A percentile compares a stretch with the other conserved stretches of the same genome.
Evolutionary conservation across 306 rosid genomes (phyloP).

Genomic region (Vigna angularis): DNA sequence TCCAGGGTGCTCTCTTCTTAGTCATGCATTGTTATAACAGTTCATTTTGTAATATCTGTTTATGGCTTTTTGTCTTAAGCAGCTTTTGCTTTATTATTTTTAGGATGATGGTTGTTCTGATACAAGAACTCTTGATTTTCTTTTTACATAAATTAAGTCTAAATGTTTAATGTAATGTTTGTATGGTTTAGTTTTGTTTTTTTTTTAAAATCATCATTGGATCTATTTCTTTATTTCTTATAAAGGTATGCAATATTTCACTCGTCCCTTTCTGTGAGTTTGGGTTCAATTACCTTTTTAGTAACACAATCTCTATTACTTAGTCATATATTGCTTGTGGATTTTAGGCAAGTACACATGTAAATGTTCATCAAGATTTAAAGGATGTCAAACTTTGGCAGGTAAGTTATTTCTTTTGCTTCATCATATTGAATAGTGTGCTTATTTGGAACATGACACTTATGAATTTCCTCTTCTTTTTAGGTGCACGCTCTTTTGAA

Average conservation of each 20-base stretch:
- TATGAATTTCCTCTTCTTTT: constrained; percentile 40
- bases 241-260: constrained; percentile 18
- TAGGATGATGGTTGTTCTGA: background rate
- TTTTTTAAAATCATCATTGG: background rate
- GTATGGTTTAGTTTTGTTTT: background rate
- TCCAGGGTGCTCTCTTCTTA: constrained; percentile 1
- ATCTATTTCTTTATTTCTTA: background rate
- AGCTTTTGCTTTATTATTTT: background rate
- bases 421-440: constrained; percentile 18
- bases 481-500: constrained; percentile 95
- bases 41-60: constrained; percentile 5
- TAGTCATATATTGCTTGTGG: constrained; percentile 39
- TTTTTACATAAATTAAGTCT: constrained; percentile 5
- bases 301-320: constrained; percentile 27
- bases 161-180: background rate
- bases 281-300: constrained; percentile 3
- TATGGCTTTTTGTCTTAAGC: background rate
- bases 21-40: background rate
- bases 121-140: constrained; percentile 8
- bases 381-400: constrained; percentile 99
- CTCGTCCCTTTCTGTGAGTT: background rate
- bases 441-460: background rate
- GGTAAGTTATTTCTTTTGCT: constrained; percentile 54
- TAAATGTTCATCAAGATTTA: constrained; percentile 81
- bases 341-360: constrained; percentile 90